phyloP scores from a whole-genome alignment of 495 filamentous ascomycete genomes.

The Hypoxylon fragiforme region DNA sequence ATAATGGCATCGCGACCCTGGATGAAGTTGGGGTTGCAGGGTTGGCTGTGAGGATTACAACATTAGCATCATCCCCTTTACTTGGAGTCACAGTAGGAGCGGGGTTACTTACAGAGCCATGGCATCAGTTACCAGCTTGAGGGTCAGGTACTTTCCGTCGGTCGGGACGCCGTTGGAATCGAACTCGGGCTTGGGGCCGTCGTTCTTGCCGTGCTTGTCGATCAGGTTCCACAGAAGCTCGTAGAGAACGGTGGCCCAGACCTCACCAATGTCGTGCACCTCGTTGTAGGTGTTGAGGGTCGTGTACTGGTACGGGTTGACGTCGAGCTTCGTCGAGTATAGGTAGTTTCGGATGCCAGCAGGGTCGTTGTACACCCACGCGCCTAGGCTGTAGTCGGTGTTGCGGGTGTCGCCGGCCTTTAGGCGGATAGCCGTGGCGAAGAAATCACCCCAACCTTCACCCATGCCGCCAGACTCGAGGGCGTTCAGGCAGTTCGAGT shows the following conservation, averaged over 20 bases:
- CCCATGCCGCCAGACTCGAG: constrained; percentile 57
- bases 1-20: constrained; percentile 56
- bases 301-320: constrained; percentile 53
- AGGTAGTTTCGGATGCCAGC: constrained; percentile 52
- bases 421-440: constrained; percentile 54
- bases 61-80: constrained; percentile 2
- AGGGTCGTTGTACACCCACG: constrained; percentile 46
- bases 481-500: constrained; percentile 49
- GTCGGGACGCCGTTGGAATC: constrained; percentile 50
- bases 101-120: constrained; percentile 50
- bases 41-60: constrained; percentile 39
- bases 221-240: constrained; percentile 57
- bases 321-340: constrained; percentile 52
- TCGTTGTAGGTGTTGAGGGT: constrained; percentile 43
- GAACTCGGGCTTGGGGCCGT: constrained; percentile 46
- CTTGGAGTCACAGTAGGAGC: background rate
- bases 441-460: constrained; percentile 60
- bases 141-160: constrained; percentile 52
- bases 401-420: constrained; percentile 50
- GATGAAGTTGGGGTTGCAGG: constrained; percentile 56
- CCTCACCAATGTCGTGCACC: constrained; percentile 52
- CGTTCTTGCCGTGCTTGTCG: constrained; percentile 54
- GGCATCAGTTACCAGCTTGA: constrained; percentile 57
- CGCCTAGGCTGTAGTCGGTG: constrained; percentile 50
- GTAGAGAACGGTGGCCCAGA: constrained; percentile 59